Evolutionary conservation across 23 red algal genomes (phyloP), one percentile per base, ranked within the genome.

Genomic region (Gracilaria domingensis): DNA sequence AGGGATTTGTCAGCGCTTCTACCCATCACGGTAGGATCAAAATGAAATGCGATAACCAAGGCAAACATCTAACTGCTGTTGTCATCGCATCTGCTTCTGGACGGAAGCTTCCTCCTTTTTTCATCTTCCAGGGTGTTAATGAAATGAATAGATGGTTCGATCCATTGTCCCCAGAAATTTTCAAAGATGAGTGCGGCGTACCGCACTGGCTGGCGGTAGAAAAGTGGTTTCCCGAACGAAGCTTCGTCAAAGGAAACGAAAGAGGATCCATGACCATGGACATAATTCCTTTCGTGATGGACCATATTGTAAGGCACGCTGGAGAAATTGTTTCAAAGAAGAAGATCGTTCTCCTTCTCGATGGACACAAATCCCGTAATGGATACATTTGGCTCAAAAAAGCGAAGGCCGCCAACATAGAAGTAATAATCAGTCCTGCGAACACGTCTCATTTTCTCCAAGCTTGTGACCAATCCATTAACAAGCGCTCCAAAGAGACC

Each of bases 341-440:
- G 28, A 56, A 56, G n/a, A 12, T 82, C 12, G 12, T 57, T 12
- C 53, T 82, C 23, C 39, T 82, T 11, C 49, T 82, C 3, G 78
- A 82, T 59, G 16, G 78, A 12, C 78, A 62, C 49, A 58, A 82
- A 0, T 82, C 78, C 11, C 42, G 78, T 13, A 60, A 61, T n/a
- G 7, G 78, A 26, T 60, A 12, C 21, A 17, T 20, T 18, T 82
- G 78, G 78, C 14, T 82, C 0, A 0, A 14, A 8, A 23, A 28
- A 29, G 65, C 65, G 4, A 70, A 70, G 28, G 13, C 25, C 4
- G 12, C 25, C 3, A 37, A 82, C 28, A 60, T 82, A 18, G 49
- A 82, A 2, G 78, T 82, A 0, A 34, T 82, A 4, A 48, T 61
- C 0, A 56, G 5, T 34, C 78, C 78, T 29, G 50, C 20, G 34